A percentile compares a stretch with the other conserved stretches of the same genome.
Evolutionary conservation across 768 basidiomycete genomes (phyloP).

Genomic region (Hydnum rufescens): DNA sequence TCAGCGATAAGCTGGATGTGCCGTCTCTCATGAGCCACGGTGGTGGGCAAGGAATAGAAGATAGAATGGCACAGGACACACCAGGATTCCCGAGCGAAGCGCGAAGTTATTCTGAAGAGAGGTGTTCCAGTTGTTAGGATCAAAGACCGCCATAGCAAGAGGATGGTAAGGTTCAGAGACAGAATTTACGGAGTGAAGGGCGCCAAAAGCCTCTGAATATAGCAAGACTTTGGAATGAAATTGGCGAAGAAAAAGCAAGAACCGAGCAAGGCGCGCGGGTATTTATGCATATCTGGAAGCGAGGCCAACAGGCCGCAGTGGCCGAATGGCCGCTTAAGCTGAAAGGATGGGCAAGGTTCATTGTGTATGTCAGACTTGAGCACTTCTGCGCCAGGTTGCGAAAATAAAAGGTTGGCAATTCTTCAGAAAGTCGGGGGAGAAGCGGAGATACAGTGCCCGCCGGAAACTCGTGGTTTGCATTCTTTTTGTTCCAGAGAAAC

Average conservation of each 20-base stretch:
- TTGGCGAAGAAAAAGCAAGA: neutral
- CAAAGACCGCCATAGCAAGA: neutral
- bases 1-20: neutral
- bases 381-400: no score
- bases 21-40: neutral
- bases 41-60: neutral
- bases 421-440: no score
- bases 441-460: no score
- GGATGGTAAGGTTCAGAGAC: neutral
- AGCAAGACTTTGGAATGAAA: neutral
- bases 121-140: neutral
- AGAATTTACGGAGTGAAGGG: neutral
- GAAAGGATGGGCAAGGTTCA: no score
- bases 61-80: neutral
- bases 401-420: no score
- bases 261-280: neutral
- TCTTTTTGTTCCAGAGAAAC: no score
- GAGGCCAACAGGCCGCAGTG: no score
- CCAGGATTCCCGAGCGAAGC: neutral
- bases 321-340: no score
- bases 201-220: neutral
- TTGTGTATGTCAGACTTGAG: no score
- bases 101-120: neutral
- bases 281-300: neutral
- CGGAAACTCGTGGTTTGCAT: no score